These are phyloP conservation scores for Diaporthe helianthi DNA, from an alignment of 2,329 filamentous ascomycete species.

Conservation along the genomic window DNA sequence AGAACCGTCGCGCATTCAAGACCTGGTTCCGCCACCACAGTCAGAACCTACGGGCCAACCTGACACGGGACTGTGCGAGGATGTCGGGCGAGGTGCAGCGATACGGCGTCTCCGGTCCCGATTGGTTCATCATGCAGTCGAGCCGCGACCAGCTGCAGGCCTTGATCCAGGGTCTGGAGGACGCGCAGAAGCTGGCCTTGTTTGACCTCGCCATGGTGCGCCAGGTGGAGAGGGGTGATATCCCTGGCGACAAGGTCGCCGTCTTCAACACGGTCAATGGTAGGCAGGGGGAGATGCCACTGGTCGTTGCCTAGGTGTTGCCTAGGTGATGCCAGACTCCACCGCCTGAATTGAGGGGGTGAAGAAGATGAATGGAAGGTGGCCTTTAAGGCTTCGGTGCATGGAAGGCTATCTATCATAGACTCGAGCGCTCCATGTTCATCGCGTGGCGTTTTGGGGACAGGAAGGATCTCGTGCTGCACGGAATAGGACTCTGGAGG, in stretches of 20 bases:
- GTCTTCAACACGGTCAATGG: constrained; percentile 5
- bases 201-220: not conserved
- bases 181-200: not conserved
- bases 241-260: not conserved
- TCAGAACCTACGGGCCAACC: not conserved
- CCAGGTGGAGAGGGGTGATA: not conserved
- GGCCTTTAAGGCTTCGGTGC: not conserved
- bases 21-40: not conserved
- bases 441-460: not conserved
- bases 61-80: not conserved
- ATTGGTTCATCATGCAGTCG: not conserved
- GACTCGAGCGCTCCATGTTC: not conserved
- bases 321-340: not conserved
- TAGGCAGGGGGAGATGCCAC: not conserved
- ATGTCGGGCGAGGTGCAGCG: not conserved
- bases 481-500: not conserved
- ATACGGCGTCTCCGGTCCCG: not conserved
- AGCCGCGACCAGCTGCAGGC: not conserved
- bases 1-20: not conserved
- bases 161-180: not conserved
- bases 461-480: not conserved
- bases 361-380: not conserved
- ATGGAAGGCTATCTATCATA: not conserved
- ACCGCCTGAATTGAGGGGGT: not conserved
- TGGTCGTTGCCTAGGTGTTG: not conserved